phyloP scores from a whole-genome alignment of 2,329 filamentous ascomycete genomes.

The Tricladium varicosporioides region DNA sequence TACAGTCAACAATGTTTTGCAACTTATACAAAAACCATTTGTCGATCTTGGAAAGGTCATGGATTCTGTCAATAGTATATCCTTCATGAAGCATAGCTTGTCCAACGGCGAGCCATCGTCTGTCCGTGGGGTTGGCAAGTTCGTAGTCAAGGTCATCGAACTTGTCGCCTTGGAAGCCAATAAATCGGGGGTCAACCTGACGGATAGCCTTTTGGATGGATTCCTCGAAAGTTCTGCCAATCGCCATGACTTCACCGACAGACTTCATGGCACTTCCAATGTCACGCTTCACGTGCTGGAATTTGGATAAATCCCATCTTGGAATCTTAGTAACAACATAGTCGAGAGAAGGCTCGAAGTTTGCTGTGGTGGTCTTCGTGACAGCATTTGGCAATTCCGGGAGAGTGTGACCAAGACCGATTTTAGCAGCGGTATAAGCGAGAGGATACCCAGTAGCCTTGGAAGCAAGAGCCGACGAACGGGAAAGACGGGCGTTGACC shows the following conservation, averaged over 20 bases:
- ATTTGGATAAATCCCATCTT: constrained; percentile 97
- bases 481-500: constrained; percentile 96
- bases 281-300: constrained; percentile 96
- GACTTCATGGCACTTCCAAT: constrained; percentile 99
- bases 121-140: constrained; percentile 89
- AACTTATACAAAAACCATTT: constrained; percentile 99
- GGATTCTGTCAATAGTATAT: constrained; percentile 87
- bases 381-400: constrained; percentile 97
- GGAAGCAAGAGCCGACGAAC: constrained; percentile 93
- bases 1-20: constrained; percentile 92
- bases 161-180: constrained; percentile 92
- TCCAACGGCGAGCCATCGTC: constrained; percentile 94
- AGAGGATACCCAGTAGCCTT: constrained; percentile 98
- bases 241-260: constrained; percentile 98
- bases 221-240: constrained; percentile 97
- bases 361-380: constrained; percentile 97
- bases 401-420: constrained; percentile 90
- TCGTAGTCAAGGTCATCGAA: constrained; percentile 91
- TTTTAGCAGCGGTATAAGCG: constrained; percentile 97
- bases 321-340: constrained; percentile 99
- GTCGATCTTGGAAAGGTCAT: constrained; percentile 96
- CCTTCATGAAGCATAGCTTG: constrained; percentile 97
- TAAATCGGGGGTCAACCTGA: constrained; percentile 87
- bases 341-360: constrained; percentile 96
- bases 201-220: constrained; percentile 99